These are phyloP conservation scores for Colletotrichum tofieldiae DNA, from an alignment of 2,329 filamentous ascomycete genomes.

Conservation along the genomic window DNA sequence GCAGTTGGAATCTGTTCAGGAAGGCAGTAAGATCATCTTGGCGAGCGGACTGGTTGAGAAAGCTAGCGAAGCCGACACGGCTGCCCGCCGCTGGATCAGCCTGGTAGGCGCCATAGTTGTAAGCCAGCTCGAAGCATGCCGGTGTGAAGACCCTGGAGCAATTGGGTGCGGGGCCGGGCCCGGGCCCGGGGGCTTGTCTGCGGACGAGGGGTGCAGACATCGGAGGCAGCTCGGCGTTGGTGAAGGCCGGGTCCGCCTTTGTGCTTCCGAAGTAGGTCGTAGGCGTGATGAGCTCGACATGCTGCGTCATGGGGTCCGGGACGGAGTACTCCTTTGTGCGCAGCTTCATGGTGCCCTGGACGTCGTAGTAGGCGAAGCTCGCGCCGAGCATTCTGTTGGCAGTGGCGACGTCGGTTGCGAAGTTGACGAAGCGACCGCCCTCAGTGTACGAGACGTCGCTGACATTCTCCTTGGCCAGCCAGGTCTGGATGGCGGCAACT, in stretches of 20 bases:
- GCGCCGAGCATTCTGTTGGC: slow-evolving; percentile 59
- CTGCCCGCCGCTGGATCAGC: slow-evolving; percentile 61
- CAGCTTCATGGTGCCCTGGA: slow-evolving; percentile 55
- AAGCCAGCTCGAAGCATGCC: slow-evolving; percentile 63
- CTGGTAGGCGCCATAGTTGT: slow-evolving; percentile 64
- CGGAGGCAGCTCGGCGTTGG: slow-evolving; percentile 17
- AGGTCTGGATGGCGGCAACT: slow-evolving; percentile 45
- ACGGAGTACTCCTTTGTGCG: slow-evolving; percentile 49
- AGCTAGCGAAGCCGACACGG: slow-evolving; percentile 65
- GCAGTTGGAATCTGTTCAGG: slow-evolving; percentile 56
- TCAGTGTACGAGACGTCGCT: slow-evolving; percentile 42
- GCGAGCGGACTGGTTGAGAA: slow-evolving; percentile 66
- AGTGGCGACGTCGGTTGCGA: slow-evolving; percentile 53
- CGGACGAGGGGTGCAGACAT: slow-evolving; percentile 14
- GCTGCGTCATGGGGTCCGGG: slow-evolving; percentile 52
- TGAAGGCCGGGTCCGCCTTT: slow-evolving; percentile 35
- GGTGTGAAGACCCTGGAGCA: slow-evolving; percentile 59
- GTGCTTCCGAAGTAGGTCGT: slow-evolving; percentile 62
- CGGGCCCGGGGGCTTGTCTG: slow-evolving; percentile 41
- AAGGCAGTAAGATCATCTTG: slow-evolving; percentile 60
- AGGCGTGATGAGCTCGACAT: slow-evolving; percentile 63
- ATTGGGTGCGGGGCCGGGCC: slow-evolving; percentile 40
- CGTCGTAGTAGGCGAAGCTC: slow-evolving; percentile 59
- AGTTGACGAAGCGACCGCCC: slow-evolving; percentile 49
- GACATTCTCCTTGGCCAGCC: slow-evolving; percentile 45